Evolutionary conservation across 306 rosid genomes (phyloP).

Genomic region (Acacia confusa): DNA sequence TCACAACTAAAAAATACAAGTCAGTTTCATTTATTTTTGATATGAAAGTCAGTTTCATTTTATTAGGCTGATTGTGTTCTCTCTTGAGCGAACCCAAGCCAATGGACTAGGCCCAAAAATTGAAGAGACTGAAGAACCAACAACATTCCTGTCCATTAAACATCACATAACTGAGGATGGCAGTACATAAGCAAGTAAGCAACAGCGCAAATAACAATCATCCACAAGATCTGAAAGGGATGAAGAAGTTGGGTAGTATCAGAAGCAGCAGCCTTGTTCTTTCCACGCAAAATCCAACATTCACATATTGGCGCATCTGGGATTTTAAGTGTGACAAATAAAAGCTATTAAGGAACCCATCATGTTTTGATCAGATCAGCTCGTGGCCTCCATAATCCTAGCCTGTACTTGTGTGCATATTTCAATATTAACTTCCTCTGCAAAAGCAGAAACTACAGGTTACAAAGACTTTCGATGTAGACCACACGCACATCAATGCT

Average conservation of each 20-base stretch:
- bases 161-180: not conserved
- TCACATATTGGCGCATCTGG: slow-evolving; percentile 3
- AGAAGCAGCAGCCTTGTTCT: slow-evolving; percentile 9
- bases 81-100: not conserved
- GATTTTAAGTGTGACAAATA: not conserved
- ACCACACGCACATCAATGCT: not conserved
- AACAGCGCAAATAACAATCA: slow-evolving; percentile 11
- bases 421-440: slow-evolving; percentile 89
- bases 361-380: slow-evolving; percentile 51
- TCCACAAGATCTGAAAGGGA: slow-evolving; percentile 24
- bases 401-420: slow-evolving; percentile 76
- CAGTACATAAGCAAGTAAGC: too few relatives aligned
- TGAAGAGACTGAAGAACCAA: not conserved
- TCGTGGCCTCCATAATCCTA: slow-evolving; percentile 88
- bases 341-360: slow-evolving; percentile 26
- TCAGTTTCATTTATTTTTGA: not conserved
- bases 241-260: slow-evolving; percentile 18
- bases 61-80: not conserved
- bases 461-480: slow-evolving; percentile 17
- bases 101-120: not conserved
- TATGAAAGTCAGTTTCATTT: not conserved
- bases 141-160: not conserved
- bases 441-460: slow-evolving; percentile 36
- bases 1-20: too few relatives aligned
- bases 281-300: slow-evolving; percentile 21